Conservation (phyloP, 177 flowering plant species). For the Vitis hybrid region DNA sequence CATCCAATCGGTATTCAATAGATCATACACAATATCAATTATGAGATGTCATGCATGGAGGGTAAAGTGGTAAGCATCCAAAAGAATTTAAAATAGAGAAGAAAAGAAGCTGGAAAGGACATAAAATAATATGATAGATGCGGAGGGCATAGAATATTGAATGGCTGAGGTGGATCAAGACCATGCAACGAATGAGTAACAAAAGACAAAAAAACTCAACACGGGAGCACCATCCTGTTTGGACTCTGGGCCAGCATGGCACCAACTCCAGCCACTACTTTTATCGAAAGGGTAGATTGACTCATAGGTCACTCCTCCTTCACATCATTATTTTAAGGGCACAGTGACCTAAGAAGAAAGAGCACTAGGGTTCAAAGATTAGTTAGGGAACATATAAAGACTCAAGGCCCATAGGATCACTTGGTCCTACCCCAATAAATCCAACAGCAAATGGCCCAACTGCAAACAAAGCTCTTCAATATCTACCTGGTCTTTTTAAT, state of each 20-base stretch:
- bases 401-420: no score
- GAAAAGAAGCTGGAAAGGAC: neutral
- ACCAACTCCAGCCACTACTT: neutral
- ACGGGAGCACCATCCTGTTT: neutral
- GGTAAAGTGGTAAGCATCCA: no score
- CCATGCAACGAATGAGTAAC: conserved; percentile 28
- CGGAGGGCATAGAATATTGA: conserved; percentile 7
- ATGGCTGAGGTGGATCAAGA: conserved; percentile 18
- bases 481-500: neutral
- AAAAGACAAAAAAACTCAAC: conserved; percentile 19
- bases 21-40: no score
- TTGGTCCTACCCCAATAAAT: neutral
- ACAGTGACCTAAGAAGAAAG: no score
- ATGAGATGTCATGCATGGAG: no score
- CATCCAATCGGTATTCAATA: no score
- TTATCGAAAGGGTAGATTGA: neutral
- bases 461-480: neutral
- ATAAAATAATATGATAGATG: neutral
- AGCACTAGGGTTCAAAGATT: no score
- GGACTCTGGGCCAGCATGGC: conserved; percentile 12
- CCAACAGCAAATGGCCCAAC: neutral
- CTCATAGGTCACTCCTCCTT: neutral
- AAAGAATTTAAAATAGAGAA: neutral
- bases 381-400: no score
- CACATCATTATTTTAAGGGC: no score